Conservation (phyloP, 148 eudicot genomes). For the Chenopodium quinoa region DNA sequence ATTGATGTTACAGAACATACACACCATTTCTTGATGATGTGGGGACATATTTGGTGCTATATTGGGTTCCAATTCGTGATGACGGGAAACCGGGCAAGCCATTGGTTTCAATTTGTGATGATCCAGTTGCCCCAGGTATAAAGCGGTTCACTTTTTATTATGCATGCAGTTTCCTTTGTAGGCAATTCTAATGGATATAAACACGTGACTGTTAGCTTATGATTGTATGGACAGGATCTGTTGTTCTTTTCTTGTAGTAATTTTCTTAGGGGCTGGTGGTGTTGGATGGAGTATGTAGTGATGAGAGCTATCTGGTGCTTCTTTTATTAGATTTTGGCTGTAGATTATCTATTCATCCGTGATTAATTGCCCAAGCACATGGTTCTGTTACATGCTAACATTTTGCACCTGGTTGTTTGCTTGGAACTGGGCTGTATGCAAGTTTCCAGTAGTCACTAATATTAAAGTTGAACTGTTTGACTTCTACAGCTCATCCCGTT, state of each 20-base stretch:
- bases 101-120: conserved; percentile 53
- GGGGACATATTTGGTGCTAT: conserved; percentile 74
- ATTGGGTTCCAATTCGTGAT: conserved; percentile 86
- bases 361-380: neutral
- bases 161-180: conserved; percentile 1
- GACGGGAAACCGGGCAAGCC: conserved; percentile 83
- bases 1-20: conserved; percentile 54
- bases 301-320: neutral
- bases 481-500: conserved; percentile 66
- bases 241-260: neutral
- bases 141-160: neutral
- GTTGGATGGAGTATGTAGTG: neutral
- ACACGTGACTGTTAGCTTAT: neutral
- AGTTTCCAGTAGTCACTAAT: conserved; percentile 14
- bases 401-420: conserved; percentile 1
- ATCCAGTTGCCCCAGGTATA: conserved; percentile 80
- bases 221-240: neutral
- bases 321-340: neutral
- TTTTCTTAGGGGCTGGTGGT: neutral
- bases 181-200: neutral
- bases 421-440: conserved; percentile 7
- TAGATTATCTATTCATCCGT: too few relatives aligned
- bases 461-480: conserved; percentile 1
- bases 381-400: neutral
- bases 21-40: conserved; percentile 85